These are phyloP conservation scores for Porcisia hertigi DNA, from an alignment of 208 protist species.

Conservation along the genomic window DNA sequence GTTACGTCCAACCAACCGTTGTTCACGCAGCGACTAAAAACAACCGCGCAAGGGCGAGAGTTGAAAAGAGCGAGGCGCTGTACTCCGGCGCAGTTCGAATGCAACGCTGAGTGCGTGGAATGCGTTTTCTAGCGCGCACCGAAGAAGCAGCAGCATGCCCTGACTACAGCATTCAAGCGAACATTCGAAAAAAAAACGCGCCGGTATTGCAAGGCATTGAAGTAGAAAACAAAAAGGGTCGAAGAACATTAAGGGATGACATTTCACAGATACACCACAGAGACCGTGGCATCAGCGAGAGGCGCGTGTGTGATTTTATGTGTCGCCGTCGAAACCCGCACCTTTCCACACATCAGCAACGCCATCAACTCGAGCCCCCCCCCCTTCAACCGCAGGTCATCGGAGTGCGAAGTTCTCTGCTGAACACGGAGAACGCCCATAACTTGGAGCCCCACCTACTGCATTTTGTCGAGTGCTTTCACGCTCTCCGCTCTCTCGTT, in stretches of 20 bases:
- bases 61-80: not conserved
- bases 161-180: not conserved
- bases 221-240: not conserved
- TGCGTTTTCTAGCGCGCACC: not conserved
- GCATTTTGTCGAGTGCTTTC: not conserved
- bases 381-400: too few relatives aligned
- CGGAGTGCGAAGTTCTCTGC: not conserved
- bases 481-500: not conserved
- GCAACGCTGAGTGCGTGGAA: too few relatives aligned
- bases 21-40: not conserved
- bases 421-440: not conserved
- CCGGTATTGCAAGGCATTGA: not conserved
- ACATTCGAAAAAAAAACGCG: not conserved
- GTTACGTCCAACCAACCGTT: not conserved
- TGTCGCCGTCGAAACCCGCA: not conserved
- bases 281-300: not conserved
- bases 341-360: not conserved
- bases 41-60: not conserved
- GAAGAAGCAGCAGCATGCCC: not conserved
- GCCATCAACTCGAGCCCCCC: not conserved
- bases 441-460: not conserved
- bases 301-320: not conserved
- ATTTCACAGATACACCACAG: too few relatives aligned
- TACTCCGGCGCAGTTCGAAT: not conserved
- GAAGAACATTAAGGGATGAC: not conserved